These are phyloP conservation scores for Monosporascus sp. DNA, from an alignment of 2,329 filamentous ascomycete genomes.

Conservation along the genomic window DNA sequence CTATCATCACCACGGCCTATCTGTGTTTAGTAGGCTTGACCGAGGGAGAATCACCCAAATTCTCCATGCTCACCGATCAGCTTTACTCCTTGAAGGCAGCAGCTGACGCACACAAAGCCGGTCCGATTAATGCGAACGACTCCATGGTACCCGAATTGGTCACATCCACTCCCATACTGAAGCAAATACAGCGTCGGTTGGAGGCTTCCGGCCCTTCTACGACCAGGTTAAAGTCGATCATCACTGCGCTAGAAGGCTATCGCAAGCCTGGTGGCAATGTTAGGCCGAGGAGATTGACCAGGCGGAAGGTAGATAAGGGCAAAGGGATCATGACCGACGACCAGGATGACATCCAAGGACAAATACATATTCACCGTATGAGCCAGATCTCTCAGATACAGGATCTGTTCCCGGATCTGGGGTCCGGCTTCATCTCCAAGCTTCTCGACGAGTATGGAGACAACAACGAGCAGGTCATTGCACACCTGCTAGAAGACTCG, in stretches of 20 bases:
- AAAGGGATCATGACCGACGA: conserved; percentile 44
- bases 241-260: conserved; percentile 56
- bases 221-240: conserved; percentile 53
- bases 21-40: conserved; percentile 68
- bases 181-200: conserved; percentile 52
- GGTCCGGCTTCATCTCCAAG: conserved; percentile 73
- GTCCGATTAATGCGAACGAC: conserved; percentile 52
- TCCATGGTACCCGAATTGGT: conserved; percentile 79
- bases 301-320: conserved; percentile 59
- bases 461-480: conserved; percentile 72
- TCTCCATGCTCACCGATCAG: conserved; percentile 74
- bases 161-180: conserved; percentile 71
- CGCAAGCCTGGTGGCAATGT: conserved; percentile 48
- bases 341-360: conserved; percentile 33
- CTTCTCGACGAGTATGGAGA: conserved; percentile 76
- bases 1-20: conserved; percentile 68
- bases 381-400: conserved; percentile 86
- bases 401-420: conserved; percentile 85
- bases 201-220: conserved; percentile 45
- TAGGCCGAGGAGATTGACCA: conserved; percentile 45
- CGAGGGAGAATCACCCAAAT: conserved; percentile 60
- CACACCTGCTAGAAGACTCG: conserved; percentile 74
- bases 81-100: conserved; percentile 73
- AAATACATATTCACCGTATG: conserved; percentile 73
- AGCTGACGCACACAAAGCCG: conserved; percentile 58